Evolutionary conservation across 2,329 filamentous ascomycete genomes (phyloP), one percentile per base, ranked within the genome.

Genomic region (Lachnellula subtilissima): DNA sequence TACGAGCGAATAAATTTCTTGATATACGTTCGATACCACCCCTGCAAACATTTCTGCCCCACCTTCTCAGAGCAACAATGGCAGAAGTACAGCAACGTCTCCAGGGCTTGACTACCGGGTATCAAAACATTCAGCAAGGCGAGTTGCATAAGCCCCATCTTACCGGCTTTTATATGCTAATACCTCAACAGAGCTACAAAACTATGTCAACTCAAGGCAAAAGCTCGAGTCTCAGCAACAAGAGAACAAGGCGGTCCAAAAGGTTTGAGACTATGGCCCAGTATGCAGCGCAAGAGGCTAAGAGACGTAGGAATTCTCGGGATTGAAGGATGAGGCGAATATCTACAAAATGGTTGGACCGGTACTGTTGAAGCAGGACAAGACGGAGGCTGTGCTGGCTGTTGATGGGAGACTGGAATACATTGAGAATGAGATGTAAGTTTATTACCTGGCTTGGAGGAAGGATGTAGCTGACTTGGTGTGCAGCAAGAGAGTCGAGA

Each of bases 301-400:
- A 67, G 53, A 60, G 7, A 28, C 15, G 15, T 61, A 94, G 86
- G 93, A 97, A 73, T 97, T 97, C 72, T 79, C 84, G 42, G 80
- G 81, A 53, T 79, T 97, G 57, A 83, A 86, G 65, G 87, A 92
- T 39, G 88, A 87, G 65, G 88, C 95, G 68, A 90, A 85, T 61
- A 96, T 99, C 72, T 99, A 96, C 83, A 99, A 97, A 75, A 84
- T 97, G 43, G 85, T 96, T 48, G 94, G 94, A 0, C 94, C 94
- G 0, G 89, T 97, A 6, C 76, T 99, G 39, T 74, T 99, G 68
- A 97, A 97, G 79, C 94, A 99, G 73, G 94, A 97, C 56, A 92
- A 89, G 72, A 76, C 84, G 1, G 94, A 99, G 71, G 94, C 94
- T 0, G 85, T 91, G 62, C 88, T 89, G 78, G 92, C 91, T 0